phyloP scores from a whole-genome alignment of 2,329 filamentous ascomycete genomes.

The Alternaria ventricosa region DNA sequence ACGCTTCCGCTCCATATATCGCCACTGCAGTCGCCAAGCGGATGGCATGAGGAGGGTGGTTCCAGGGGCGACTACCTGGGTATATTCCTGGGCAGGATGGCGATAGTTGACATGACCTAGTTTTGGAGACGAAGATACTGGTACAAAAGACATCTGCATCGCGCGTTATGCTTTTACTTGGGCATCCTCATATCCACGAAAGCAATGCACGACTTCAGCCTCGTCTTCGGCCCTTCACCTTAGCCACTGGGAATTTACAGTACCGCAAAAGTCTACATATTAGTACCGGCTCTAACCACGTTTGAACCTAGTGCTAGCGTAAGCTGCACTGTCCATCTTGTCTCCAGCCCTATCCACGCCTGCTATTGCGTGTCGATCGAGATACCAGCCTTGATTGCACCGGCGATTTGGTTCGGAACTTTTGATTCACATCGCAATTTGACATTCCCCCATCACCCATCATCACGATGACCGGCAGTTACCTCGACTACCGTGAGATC shows the following conservation, averaged over 20 bases:
- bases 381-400: neutral
- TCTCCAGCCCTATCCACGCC: neutral
- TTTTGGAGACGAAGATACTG: neutral
- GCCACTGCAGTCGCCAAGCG: neutral
- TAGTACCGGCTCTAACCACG: neutral
- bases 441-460: too few species aligned
- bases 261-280: neutral
- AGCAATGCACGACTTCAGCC: neutral
- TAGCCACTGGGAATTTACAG: neutral
- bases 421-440: neutral
- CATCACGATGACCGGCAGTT: neutral
- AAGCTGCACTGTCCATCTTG: neutral
- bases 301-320: neutral
- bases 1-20: neutral
- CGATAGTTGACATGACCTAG: neutral
- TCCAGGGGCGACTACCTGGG: neutral
- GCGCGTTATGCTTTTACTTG: neutral
- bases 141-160: neutral
- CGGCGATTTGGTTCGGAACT: neutral
- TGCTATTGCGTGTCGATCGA: neutral
- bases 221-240: neutral
- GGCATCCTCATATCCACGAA: neutral
- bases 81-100: neutral
- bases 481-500: neutral
- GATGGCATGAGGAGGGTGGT: neutral